Evolutionary conservation across 2,329 filamentous ascomycete species (phyloP).

Genomic region (Xylariaceae sp.): DNA sequence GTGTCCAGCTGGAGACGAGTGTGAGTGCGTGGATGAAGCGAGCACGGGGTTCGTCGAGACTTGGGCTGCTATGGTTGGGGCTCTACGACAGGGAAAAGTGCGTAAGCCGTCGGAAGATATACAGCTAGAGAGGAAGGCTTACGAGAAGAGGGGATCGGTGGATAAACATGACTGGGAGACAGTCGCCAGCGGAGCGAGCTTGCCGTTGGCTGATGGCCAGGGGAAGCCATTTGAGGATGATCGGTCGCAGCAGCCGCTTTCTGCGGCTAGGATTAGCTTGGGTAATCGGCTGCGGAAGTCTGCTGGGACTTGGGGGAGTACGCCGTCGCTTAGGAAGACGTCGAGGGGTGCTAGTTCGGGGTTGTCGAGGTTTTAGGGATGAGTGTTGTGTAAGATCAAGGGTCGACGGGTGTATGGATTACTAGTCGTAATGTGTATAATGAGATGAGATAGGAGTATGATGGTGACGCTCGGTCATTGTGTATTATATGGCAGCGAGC

Average conservation of each 20-base stretch:
- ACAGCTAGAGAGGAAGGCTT: slow-evolving; percentile 2
- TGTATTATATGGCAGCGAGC: no score
- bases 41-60: slow-evolving; percentile 56
- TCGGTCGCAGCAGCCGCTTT: slow-evolving; percentile 29
- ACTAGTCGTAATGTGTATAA: no score
- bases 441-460: no score
- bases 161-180: slow-evolving; percentile 38
- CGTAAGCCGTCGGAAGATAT: slow-evolving; percentile 23
- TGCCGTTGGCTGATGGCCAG: slow-evolving; percentile 27
- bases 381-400: not conserved
- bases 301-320: slow-evolving; percentile 44
- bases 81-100: slow-evolving; percentile 35
- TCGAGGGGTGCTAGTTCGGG: slow-evolving; percentile 16
- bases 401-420: no score
- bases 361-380: slow-evolving; percentile 14
- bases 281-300: slow-evolving; percentile 48
- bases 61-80: slow-evolving; percentile 53
- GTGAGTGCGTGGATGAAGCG: slow-evolving; percentile 56
- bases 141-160: slow-evolving; percentile 21
- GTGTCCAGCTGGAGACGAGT: slow-evolving; percentile 63
- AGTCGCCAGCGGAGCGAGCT: slow-evolving; percentile 25
- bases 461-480: no score
- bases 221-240: slow-evolving; percentile 23
- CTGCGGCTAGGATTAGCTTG: slow-evolving; percentile 45
- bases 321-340: slow-evolving; percentile 38